Base-by-base conservation (phyloP, 2,329 filamentous ascomycete species). In the Decorospora gaudefroyi region DNA sequence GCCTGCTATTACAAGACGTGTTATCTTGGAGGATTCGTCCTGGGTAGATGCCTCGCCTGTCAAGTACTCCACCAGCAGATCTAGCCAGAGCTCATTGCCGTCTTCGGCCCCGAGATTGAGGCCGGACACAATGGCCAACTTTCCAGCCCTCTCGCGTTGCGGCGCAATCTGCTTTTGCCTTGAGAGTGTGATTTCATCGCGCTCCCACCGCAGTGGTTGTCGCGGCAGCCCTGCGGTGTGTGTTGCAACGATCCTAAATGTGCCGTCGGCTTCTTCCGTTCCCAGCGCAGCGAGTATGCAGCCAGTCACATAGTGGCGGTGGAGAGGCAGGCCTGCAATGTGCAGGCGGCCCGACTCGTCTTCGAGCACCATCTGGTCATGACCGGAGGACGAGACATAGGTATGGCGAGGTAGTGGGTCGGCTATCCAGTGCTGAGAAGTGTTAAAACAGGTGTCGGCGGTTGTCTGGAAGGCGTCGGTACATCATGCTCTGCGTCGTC, bases 401-500 rank as follows among this genome's bases (percentile, higher is more conserved):
- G 90, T 93, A 53, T 86, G 79, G 47, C 85, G 80, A 6, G 84
- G 80, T 10, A 88, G 83, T 6, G 91, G 90, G 1, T 88, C 90
- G 0, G 88, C 86, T 46, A 95, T 90, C 86, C 89, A 96, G 66
- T 91, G 88, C 87, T 95, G 25, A 13, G 11, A 11, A 10, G 6
- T 26, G 40, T 62, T 13, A 62, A 55, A 17, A 16, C 13, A 7
- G 4, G 9, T 26, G n/a, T 2, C 4, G 12, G 12, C 5, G 10
- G 7, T n/a, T 12, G 2, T 13, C 11, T 10, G 8, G 18, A 15
- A 26, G n/a, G 6, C 12, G 13, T 15, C 3, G 17, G 11, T 73
- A 91, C 88, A 71, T 96, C 92, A 72, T 95, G 95, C 27, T 88
- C 87, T 28, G 99, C 88, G 61, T 99, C 93, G 47, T 96, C 91